These are phyloP conservation scores for Populus ilicifolia DNA, from an alignment of 345 rosid species.

Conservation along the genomic window DNA sequence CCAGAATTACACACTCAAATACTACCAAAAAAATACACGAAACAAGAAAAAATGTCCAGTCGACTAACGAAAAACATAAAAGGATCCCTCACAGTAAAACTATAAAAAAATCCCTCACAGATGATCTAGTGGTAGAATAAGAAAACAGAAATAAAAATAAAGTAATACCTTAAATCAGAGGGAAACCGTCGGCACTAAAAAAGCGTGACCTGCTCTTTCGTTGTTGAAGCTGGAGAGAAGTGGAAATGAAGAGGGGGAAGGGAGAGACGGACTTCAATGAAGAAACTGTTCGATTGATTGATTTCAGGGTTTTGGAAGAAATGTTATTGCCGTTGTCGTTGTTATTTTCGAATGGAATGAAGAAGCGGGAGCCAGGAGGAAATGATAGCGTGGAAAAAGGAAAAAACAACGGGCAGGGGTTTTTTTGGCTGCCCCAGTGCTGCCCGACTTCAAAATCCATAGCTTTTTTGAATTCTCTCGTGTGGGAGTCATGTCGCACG, in stretches of 20 bases:
- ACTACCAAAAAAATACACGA: background rate
- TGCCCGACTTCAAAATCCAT: slow-evolving; percentile 42
- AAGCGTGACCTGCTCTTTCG: background rate
- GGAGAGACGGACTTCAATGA: background rate
- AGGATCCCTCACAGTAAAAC: background rate
- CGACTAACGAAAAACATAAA: background rate
- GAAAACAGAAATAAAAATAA: background rate
- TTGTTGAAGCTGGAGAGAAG: background rate
- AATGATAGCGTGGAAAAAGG: background rate
- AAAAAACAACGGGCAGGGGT: slow-evolving; percentile 17
- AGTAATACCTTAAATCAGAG: background rate
- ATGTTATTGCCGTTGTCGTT: background rate
- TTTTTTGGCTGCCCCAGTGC: slow-evolving; percentile 20
- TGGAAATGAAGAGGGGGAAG: background rate
- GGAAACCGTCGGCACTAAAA: background rate
- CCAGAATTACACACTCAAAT: background rate
- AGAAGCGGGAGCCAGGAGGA: slow-evolving; percentile 60
- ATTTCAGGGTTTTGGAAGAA: background rate
- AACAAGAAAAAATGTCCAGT: background rate
- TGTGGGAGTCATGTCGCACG: slow-evolving; percentile 6
- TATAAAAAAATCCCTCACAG: background rate
- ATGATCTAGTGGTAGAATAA: background rate
- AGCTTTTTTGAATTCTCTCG: slow-evolving; percentile 35
- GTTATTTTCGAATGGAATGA: slow-evolving; percentile 49
- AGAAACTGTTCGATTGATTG: background rate